Evolutionary conservation across 345 rosid genomes (phyloP), one percentile per base, ranked within the genome.

Genomic region (Arabidopsis arenosa): DNA sequence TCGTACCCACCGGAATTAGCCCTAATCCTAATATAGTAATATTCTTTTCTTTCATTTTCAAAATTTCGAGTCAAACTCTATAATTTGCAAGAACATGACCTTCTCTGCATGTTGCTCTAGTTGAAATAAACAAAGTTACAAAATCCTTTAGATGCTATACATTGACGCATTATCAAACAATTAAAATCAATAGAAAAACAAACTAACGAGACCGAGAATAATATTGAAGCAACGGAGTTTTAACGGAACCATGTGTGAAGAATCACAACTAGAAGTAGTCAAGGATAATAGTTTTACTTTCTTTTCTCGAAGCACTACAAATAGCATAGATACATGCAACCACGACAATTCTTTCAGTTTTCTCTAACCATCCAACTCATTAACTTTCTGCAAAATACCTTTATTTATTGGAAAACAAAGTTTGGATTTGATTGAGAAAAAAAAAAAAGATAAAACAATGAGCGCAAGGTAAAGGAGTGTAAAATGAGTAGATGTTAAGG

Each of bases 1-100:
- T 47, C 44, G 35, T 41, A 68, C 79, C 74, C 79, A 75, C 74
- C 13, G 74, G 44, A 63, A 73, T 44, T 32, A 73, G 28, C 63
- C 70, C 55, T 73, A 63, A 12, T 15, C 36, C 35, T 73, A 41
- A 18, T 70, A 53, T 9, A 45, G 51, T 45, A n/a, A 49, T 18
- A 51, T 51, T 70, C 18, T 65, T 28, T 21, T 11, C 1, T 41
- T 18, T 68, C 47, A 4, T 61, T 68, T 68, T 43, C 56, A 41
- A 21, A 41, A 32, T 23, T 26, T 53, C 56, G 7, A 13, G 56
- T 68, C 79, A 68, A 41, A 49, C 74, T 53, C 68, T 26, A 52
- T 53, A 35, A 69, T 74, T 30, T 28, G 64, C 41, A n/a, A 21
- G 64, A 69, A 69, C 75, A 26, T 76, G 43, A 53, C 32, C 32